These are phyloP conservation scores for Quercus bicolor DNA, from an alignment of 306 rosid genomes.

Conservation along the genomic window DNA sequence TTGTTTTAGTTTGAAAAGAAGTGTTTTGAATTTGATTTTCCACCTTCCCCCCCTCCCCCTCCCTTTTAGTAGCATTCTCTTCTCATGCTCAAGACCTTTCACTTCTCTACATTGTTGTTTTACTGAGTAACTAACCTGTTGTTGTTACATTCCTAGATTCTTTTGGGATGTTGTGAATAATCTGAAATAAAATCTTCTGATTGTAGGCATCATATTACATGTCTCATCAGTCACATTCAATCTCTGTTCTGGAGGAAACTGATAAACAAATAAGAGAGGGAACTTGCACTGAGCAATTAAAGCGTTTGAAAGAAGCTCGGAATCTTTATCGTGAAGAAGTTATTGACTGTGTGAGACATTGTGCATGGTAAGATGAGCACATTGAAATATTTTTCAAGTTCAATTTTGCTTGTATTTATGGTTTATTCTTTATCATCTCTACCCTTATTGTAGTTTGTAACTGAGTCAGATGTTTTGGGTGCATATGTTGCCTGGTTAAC, in stretches of 20 bases:
- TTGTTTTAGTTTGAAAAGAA: background rate
- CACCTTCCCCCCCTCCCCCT: background rate
- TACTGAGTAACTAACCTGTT: background rate
- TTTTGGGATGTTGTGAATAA: background rate
- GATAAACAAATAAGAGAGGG: conserved; percentile 84
- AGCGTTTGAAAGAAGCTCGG: conserved; percentile 82
- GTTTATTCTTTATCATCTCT: background rate
- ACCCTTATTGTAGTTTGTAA: background rate
- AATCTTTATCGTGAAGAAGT: conserved; percentile 76
- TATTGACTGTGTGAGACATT: conserved; percentile 57
- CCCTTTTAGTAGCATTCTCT: background rate
- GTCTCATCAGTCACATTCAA: conserved; percentile 69
- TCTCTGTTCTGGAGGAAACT: conserved; percentile 72
- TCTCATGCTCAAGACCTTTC: background rate
- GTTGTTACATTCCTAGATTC: conserved; percentile 3
- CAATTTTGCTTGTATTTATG: background rate
- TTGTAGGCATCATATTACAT: conserved; percentile 80
- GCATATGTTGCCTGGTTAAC: background rate
- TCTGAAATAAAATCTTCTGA: conserved; percentile 21
- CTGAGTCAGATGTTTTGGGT: background rate
- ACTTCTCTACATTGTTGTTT: background rate
- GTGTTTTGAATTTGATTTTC: background rate
- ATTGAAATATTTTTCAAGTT: conserved; percentile 15
- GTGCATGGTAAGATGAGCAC: conserved; percentile 59
- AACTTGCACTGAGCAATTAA: conserved; percentile 51